Conservation (phyloP, 257 asterid species). For the Solanum chiquidenum region DNA sequence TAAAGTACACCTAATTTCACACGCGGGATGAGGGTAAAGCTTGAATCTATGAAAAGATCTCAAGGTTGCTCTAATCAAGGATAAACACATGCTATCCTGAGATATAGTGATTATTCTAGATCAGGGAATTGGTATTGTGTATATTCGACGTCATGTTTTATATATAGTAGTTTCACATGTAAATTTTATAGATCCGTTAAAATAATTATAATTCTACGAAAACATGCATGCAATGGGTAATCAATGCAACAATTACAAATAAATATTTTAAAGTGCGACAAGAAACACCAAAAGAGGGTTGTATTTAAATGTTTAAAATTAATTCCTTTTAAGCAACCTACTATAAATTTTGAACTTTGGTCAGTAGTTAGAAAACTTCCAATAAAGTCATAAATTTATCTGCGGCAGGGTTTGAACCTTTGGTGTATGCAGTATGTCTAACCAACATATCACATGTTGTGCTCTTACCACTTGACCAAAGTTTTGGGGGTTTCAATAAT, state of each 20-base stretch:
- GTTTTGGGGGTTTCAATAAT: not conserved
- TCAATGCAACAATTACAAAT: not conserved
- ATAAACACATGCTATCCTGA: not conserved
- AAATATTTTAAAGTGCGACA: not conserved
- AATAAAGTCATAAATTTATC: not conserved
- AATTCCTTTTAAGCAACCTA: not conserved
- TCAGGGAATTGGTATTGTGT: not conserved
- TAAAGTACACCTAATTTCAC: not conserved
- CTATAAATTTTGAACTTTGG: not conserved
- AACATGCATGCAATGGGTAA: not conserved
- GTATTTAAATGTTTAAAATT: not conserved
- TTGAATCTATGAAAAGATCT: not conserved
- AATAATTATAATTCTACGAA: not conserved
- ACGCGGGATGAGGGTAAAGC: not conserved
- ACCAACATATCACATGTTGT: not conserved
- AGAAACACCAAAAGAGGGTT: not conserved
- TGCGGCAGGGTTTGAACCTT: not conserved
- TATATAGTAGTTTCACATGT: not conserved
- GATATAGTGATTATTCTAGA: not conserved
- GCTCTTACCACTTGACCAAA: not conserved
- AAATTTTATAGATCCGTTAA: not conserved
- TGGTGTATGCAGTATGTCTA: not conserved
- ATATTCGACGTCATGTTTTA: not conserved
- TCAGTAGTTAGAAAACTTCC: not conserved
- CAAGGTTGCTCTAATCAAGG: not conserved